These are phyloP conservation scores for Carex sylvatica DNA, from an alignment of 202 grass and related monocot species.

Conservation along the genomic window DNA sequence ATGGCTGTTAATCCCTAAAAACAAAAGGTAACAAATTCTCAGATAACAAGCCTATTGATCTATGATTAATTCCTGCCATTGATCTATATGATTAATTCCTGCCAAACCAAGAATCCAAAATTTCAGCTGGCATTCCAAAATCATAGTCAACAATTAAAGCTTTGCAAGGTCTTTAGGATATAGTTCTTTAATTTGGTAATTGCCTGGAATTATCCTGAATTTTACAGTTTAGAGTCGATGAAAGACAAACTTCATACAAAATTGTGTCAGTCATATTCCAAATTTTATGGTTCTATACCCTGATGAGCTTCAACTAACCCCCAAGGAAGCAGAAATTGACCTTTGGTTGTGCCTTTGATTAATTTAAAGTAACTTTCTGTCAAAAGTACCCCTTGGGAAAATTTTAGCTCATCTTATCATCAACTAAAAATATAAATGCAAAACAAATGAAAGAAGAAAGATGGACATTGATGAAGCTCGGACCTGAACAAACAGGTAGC, in stretches of 20 bases:
- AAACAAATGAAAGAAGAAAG: background rate
- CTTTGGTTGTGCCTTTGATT: background rate
- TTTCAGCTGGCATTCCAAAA: background rate
- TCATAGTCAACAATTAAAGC: background rate
- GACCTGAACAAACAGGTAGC: background rate
- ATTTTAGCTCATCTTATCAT: background rate
- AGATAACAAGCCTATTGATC: slow-evolving; percentile 3
- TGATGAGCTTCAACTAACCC: background rate
- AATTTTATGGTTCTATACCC: background rate
- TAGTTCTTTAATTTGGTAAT: background rate
- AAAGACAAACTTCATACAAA: background rate
- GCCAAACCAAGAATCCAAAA: background rate
- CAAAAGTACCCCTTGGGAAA: background rate
- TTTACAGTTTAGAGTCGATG: background rate
- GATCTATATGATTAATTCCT: background rate
- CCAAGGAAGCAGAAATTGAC: background rate
- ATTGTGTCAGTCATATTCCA: background rate
- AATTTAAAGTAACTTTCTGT: background rate
- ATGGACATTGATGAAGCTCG: background rate
- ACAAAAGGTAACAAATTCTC: slow-evolving; percentile 10
- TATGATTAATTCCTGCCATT: background rate
- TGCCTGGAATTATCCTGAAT: background rate
- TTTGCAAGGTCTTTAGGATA: background rate
- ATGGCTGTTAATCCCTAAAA: slow-evolving; percentile 65
- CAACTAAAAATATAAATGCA: background rate